These are phyloP conservation scores for Metschnikowia amazonensis DNA, from an alignment of 805 yeast genomes.

Conservation along the genomic window DNA sequence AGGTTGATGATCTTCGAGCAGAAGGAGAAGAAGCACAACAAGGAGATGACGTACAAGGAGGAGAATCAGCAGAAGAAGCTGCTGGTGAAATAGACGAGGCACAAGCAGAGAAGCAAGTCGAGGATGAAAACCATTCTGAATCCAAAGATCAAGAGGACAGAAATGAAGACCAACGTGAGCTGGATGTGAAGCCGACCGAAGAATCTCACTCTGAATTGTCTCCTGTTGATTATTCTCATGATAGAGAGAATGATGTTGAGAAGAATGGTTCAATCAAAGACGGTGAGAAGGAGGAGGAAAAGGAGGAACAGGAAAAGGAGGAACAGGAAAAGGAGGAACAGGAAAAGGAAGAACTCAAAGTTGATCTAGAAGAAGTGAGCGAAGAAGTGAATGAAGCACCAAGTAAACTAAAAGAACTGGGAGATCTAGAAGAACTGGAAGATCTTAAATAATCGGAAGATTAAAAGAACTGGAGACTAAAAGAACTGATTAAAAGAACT, in stretches of 20 bases:
- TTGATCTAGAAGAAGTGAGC: neutral
- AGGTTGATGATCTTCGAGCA: no score
- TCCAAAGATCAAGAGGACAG: no score
- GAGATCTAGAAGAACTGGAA: neutral
- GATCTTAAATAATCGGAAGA: neutral
- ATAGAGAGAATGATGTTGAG: no score
- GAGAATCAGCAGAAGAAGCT: no score
- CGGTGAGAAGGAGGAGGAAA: no score
- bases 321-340: neutral
- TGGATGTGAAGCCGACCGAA: neutral
- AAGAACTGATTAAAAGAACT: neutral
- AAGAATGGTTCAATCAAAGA: no score
- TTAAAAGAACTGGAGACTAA: neutral
- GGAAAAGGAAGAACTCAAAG: neutral
- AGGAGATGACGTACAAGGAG: no score
- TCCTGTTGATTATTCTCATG: neutral
- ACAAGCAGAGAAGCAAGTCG: no score
- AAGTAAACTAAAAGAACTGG: neutral
- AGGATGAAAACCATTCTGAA: no score
- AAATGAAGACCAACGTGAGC: neutral
- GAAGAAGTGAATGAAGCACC: no score
- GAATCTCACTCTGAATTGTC: neutral
- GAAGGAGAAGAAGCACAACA: no score
- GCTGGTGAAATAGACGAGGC: neutral
- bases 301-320: no score